Base-by-base conservation (phyloP, 2,329 filamentous ascomycete species). In the Diplodia corticola region DNA sequence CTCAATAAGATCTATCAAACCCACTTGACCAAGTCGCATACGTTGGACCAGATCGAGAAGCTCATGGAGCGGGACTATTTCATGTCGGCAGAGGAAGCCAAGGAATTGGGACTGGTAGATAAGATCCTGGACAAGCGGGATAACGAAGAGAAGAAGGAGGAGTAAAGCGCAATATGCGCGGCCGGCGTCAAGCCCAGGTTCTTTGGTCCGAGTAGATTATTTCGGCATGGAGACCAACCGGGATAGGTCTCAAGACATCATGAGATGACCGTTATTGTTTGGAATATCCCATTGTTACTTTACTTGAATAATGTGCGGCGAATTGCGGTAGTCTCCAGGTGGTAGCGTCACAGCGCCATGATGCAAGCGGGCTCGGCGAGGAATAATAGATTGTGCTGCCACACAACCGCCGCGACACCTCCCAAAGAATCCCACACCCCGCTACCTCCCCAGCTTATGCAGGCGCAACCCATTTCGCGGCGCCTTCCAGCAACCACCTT, bases 41-140 rank as follows among this genome's bases (percentile, higher is more conserved):
- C 84, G 37, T 74, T 96, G 40, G 89, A 93, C 57, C 91, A 96
- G 74, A 91, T 99, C 74, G 94, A 95, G 78, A 92, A 89, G 76
- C 86, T 97, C 77, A 98, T 99, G 94, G 95, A 99, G 82, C 84
- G 95, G 66, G 95, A 99, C 78, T 95, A 95, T 74, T 98, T 97
- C 73, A 86, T 99, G 85, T 90, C 90, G 65, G 93, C 93, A 0
- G 82, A 92, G 53, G 93, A 99, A 81, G 95, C 95, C 9, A 82
- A 92, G 73, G 92, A 96, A 60, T 86, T 96, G 78, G 95, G 95
- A 0, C 91, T 99, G 71, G 88, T 99, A 68, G 95, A 99, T 77
- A 89, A 94, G 80, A 93, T 99, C 68, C 75, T 99, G 71, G 76
- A 88, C 54, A 85, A 85, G 80, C 84, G 91, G 72, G 80, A 81